Percentiles rank a stretch among this genome's conserved stretches.
These are phyloP conservation scores for Acacia concinna DNA, from an alignment of 331 rosid genomes.

Conservation along the genomic window DNA sequence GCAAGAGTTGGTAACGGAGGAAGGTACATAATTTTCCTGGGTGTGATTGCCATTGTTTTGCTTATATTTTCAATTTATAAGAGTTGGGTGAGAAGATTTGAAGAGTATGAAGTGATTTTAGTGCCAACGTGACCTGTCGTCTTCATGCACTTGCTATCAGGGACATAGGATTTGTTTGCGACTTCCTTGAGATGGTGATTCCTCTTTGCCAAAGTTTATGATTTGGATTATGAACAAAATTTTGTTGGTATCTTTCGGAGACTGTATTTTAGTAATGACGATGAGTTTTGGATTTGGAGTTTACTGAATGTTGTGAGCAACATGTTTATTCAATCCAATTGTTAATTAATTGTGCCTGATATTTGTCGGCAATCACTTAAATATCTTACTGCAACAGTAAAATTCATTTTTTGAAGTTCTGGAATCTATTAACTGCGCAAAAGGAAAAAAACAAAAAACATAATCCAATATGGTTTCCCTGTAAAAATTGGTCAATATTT, in stretches of 20 bases:
- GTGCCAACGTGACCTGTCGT: conserved; percentile 46
- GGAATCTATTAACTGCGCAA: background rate
- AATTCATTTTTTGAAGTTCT: background rate
- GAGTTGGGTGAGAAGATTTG: conserved; percentile 17
- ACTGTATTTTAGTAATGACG: background rate
- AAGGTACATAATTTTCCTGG: conserved; percentile 24
- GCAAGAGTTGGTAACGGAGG: conserved; percentile 13
- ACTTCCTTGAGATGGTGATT: background rate
- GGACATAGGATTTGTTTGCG: background rate
- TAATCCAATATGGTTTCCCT: too few relatives aligned
- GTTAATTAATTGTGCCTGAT: background rate
- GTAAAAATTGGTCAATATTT: too few relatives aligned
- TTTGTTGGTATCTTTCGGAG: conserved; percentile 2
- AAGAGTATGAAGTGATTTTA: conserved; percentile 24
- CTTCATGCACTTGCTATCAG: background rate
- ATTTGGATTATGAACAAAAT: background rate
- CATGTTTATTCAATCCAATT: background rate
- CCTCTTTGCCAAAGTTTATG: background rate
- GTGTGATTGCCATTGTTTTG: conserved; percentile 29
- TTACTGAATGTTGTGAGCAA: background rate
- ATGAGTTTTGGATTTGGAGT: background rate
- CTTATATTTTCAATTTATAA: conserved; percentile 33
- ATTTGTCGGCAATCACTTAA: background rate
- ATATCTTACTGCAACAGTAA: background rate
- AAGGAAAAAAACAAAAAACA: too few relatives aligned